phyloP scores from a whole-genome alignment of 2,329 filamentous ascomycete species.

The Zymoseptoria brevis region DNA sequence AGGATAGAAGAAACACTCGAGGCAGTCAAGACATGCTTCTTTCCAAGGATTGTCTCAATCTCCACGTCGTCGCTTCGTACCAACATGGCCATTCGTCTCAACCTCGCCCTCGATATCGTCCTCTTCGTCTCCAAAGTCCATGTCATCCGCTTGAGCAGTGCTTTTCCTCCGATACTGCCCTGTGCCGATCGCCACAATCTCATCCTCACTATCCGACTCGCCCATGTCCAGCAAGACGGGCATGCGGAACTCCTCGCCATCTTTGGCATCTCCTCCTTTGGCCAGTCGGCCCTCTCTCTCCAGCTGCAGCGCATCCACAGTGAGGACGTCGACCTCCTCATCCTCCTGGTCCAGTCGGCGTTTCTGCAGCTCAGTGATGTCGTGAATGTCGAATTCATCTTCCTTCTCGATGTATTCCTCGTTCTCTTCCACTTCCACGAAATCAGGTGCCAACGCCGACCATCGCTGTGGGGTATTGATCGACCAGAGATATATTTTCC shows the following conservation, averaged over 20 bases:
- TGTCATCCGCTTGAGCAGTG: slow-evolving; percentile 40
- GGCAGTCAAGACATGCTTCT: neutral
- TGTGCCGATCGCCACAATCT: slow-evolving; percentile 58
- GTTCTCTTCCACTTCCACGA: slow-evolving; percentile 95
- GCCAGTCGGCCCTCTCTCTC: slow-evolving; percentile 25
- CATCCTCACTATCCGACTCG: slow-evolving; percentile 92
- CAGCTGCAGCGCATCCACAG: slow-evolving; percentile 54
- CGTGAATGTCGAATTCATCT: slow-evolving; percentile 97
- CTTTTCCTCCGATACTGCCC: slow-evolving; percentile 86
- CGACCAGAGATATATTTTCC: slow-evolving; percentile 91
- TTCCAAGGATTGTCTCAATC: slow-evolving; percentile 11
- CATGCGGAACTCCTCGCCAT: slow-evolving; percentile 64
- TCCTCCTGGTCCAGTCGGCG: slow-evolving; percentile 84
- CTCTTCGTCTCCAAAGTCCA: slow-evolving; percentile 30
- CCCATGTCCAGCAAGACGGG: slow-evolving; percentile 88
- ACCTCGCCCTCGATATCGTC: slow-evolving; percentile 15
- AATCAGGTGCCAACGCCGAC: slow-evolving; percentile 94
- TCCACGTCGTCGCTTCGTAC: slow-evolving; percentile 18
- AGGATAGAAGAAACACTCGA: too few relatives aligned
- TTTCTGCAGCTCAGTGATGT: slow-evolving; percentile 88
- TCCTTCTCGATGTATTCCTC: slow-evolving; percentile 92
- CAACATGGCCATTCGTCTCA: slow-evolving; percentile 16
- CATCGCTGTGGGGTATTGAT: slow-evolving; percentile 92
- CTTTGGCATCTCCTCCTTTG: slow-evolving; percentile 47
- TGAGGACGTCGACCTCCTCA: slow-evolving; percentile 85